Evolutionary conservation across 2,329 filamentous ascomycete genomes (phyloP).

Genomic region (Trichoderma breve): DNA sequence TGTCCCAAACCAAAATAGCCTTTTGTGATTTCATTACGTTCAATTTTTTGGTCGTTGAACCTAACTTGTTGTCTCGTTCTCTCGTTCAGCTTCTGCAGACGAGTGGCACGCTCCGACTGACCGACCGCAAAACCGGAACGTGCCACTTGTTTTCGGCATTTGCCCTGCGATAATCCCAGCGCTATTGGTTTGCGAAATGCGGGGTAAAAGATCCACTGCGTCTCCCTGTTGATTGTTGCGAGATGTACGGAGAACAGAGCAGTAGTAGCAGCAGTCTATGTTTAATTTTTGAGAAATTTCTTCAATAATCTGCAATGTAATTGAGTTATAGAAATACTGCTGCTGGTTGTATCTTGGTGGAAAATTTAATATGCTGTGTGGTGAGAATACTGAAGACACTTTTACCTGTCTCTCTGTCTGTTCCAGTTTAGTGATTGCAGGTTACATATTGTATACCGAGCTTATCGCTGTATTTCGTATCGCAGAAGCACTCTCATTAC

Average conservation of each 20-base stretch:
- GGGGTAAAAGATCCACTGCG: background rate
- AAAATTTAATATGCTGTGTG: background rate
- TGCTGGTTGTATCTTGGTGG: no score
- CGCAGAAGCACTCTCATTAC: background rate
- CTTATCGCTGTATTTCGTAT: background rate
- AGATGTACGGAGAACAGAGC: background rate
- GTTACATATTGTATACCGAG: background rate
- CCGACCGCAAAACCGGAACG: background rate
- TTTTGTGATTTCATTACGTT: no score
- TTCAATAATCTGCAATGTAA: background rate
- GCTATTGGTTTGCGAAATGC: background rate
- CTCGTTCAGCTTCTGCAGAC: background rate
- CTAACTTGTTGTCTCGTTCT: background rate
- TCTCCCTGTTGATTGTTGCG: background rate
- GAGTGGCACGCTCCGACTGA: background rate
- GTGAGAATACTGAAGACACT: background rate
- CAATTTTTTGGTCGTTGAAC: no score
- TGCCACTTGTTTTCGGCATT: background rate
- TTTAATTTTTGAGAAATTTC: background rate
- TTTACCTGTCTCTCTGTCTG: background rate
- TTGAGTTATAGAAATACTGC: background rate
- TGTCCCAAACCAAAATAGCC: no score
- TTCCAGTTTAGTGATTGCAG: background rate
- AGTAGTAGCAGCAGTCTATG: background rate
- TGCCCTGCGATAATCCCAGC: background rate